Percentiles rank a stretch among this genome's conserved stretches.
Conservation (phyloP, 495 filamentous ascomycete species). For the Tuber magnatum region DNA sequence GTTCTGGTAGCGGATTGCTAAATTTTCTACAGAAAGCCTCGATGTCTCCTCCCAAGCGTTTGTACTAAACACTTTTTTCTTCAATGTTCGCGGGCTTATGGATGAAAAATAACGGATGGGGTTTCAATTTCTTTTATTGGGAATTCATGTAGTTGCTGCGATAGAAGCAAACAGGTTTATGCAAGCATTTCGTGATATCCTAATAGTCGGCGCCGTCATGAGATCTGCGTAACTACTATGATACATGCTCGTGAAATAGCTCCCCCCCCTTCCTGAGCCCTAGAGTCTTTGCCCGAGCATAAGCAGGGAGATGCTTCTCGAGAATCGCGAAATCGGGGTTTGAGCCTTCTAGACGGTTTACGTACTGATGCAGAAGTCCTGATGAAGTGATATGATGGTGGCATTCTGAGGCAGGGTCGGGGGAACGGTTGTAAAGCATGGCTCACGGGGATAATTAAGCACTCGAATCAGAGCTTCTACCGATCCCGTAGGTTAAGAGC, state of each 20-base stretch:
- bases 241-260: background rate
- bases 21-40: conserved; percentile 62
- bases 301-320: background rate
- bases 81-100: background rate
- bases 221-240: background rate
- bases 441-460: background rate
- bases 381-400: background rate
- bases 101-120: background rate
- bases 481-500: background rate
- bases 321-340: background rate
- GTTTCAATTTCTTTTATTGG: background rate
- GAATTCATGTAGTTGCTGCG: background rate
- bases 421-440: background rate
- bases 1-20: conserved; percentile 10
- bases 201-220: background rate
- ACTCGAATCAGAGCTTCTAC: background rate
- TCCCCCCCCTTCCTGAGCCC: background rate
- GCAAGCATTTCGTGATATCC: background rate
- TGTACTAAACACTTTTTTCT: conserved; percentile 60
- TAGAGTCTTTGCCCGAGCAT: background rate
- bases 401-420: background rate
- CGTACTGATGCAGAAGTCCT: background rate
- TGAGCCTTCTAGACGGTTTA: background rate
- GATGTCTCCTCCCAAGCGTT: conserved; percentile 93
- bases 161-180: background rate